Evolutionary conservation across 1,284 basidiomycete genomes (phyloP), one percentile per base, ranked within the genome.

Genomic region (Vanrija sp.): DNA sequence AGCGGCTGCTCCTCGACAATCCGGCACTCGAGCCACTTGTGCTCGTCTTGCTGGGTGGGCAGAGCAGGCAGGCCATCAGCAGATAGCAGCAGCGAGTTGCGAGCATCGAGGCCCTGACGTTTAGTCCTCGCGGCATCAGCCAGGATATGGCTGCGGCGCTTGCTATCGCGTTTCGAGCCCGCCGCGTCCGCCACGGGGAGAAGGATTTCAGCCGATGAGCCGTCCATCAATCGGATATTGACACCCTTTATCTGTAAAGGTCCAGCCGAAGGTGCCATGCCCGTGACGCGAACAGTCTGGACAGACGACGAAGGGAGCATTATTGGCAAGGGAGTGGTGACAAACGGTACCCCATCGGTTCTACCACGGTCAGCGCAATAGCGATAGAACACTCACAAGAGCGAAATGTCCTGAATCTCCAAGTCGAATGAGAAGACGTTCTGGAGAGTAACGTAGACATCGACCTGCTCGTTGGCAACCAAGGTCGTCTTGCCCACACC

Each of bases 361-460:
- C 91, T 95, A 61, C 2, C 5, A 12, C 34, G 10, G 51, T 44
- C 19, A 52, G 40, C 26, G 3, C 5, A 8, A 9, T 10, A 40
- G 28, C 12, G 26, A 16, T 18, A 29, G 38, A 18, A 3, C 42
- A 69, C 78, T 64, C 65, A 92, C 92, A 91, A 88, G 9, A 98
- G 79, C 10, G 85, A 83, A 29, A 98, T 70, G 60, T 84, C 85
- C 58, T 89, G 85, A 25, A 98, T 74, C 58, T 96, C 91, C 10
- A 98, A 80, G 57, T 93, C 89, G 71, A 98, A 92, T 1, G 88
- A 83, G 67, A 89, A 95, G 0, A 91, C 89, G 69, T 98, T 98
- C 57, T 86, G 83, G n/a, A 98, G 77, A 10, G 88, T 87, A 28
- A 97, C 81, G 26, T 86, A 81, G 61, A 97, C 83, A 63, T 95